Evolutionary conservation across 164 flowering plant genomes (phyloP).

Genomic region (Kingdonia uniflora): DNA sequence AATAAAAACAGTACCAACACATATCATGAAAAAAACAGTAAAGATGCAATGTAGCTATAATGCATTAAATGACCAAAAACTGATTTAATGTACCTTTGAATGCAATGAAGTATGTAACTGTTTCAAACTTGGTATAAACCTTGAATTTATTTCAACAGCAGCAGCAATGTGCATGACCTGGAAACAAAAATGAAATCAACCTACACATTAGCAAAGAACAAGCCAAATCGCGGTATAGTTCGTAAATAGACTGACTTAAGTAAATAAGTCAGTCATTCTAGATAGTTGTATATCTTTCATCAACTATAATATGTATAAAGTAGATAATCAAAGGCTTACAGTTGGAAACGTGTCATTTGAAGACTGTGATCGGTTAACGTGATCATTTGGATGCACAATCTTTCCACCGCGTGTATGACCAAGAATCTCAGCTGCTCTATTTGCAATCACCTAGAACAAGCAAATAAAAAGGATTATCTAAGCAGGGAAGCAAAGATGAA

Average conservation of each 20-base stretch:
- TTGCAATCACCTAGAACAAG: constrained; percentile 79
- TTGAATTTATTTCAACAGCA: constrained; percentile 71
- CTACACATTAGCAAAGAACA: constrained; percentile 3
- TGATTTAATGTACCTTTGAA: constrained; percentile 45
- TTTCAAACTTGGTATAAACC: constrained; percentile 74
- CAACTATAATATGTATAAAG: too few relatives aligned
- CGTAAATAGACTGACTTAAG: too few relatives aligned
- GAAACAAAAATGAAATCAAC: constrained; percentile 6
- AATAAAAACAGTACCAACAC: too few relatives aligned
- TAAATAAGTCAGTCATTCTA: too few relatives aligned
- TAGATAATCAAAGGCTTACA: constrained; percentile 32
- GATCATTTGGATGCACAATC: constrained; percentile 97
- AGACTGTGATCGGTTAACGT: constrained; percentile 94
- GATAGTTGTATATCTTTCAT: too few relatives aligned
- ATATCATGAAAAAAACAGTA: too few relatives aligned
- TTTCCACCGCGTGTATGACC: constrained; percentile 94
- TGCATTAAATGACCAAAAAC: too few relatives aligned
- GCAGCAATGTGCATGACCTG: constrained; percentile 99
- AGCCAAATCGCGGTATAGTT: not conserved
- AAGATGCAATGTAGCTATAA: too few relatives aligned
- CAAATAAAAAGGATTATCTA: not conserved
- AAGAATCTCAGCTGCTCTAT: constrained; percentile 96
- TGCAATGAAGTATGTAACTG: constrained; percentile 55
- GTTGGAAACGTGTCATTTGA: constrained; percentile 99
- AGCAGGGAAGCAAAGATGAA: not conserved